Conservation (phyloP, 805 yeast species). For the Candida awuae region DNA sequence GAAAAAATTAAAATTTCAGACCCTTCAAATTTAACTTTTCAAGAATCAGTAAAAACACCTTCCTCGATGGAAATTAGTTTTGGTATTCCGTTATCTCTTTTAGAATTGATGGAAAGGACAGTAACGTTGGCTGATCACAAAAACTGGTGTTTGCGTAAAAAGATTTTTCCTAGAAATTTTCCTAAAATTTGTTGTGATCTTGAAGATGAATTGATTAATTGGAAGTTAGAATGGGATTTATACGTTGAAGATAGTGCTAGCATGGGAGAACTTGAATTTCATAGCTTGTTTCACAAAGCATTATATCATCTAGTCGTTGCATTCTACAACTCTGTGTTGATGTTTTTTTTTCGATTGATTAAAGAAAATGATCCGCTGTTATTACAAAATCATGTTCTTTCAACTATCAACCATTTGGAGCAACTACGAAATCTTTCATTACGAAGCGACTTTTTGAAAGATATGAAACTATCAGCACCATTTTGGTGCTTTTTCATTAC, state of each 20-base stretch:
- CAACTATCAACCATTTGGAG: conserved; percentile 32
- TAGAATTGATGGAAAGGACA: conserved; percentile 39
- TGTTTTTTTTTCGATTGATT: conserved; percentile 41
- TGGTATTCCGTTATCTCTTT: conserved; percentile 41
- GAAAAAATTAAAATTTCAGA: conserved; percentile 13
- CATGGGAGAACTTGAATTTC: conserved; percentile 20
- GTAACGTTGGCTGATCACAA: conserved; percentile 45
- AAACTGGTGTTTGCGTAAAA: conserved; percentile 35
- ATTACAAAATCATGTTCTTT: conserved; percentile 30
- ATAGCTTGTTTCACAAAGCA: conserved; percentile 34
- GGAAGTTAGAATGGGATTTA: conserved; percentile 41
- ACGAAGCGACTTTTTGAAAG: conserved; percentile 15
- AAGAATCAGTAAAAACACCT: conserved; percentile 7
- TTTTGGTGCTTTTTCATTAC: conserved; percentile 44
- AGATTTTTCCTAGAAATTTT: conserved; percentile 44
- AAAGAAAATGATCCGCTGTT: conserved; percentile 32
- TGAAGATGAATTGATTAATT: conserved; percentile 40
- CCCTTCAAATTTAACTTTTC: conserved; percentile 14
- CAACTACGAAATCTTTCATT: conserved; percentile 19
- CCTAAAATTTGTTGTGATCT: conserved; percentile 48
- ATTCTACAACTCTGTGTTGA: conserved; percentile 36
- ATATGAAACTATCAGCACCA: conserved; percentile 30
- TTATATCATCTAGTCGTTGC: conserved; percentile 32
- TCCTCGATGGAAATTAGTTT: conserved; percentile 33
- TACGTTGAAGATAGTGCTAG: conserved; percentile 18